Evolutionary conservation across 73 alveolate genomes (phyloP).

Genomic region (Breviolum minutum): DNA sequence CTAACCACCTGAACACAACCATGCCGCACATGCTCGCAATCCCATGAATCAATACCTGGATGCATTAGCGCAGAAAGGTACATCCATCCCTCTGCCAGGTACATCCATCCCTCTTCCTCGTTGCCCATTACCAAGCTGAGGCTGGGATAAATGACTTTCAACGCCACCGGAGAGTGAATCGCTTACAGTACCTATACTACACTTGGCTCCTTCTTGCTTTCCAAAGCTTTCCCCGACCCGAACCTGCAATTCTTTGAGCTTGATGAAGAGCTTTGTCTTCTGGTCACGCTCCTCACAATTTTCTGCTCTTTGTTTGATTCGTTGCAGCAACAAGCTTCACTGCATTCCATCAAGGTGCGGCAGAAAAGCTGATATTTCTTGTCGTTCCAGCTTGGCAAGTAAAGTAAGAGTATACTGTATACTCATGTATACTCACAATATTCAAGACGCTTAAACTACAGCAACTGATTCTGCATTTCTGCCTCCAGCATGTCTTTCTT

Average conservation of each 20-base stretch:
- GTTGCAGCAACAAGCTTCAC: no score
- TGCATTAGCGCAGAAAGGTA: neutral
- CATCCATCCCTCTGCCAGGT: neutral
- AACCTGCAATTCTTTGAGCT: constrained; percentile 50
- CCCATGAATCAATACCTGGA: neutral
- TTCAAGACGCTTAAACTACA: no score
- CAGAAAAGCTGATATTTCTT: no score
- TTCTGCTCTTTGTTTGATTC: no score
- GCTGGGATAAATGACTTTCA: neutral
- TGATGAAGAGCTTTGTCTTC: constrained; percentile 44
- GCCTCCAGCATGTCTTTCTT: constrained; percentile 28
- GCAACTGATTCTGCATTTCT: no score
- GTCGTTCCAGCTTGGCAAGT: no score
- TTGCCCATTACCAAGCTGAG: neutral
- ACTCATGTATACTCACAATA: no score
- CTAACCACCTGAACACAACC: neutral
- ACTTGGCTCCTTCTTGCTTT: no score
- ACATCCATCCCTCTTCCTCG: neutral
- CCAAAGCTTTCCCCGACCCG: neutral
- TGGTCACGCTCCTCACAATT: neutral
- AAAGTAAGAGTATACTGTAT: no score
- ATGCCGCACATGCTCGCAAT: neutral
- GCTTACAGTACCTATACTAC: no score
- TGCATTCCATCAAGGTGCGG: no score
- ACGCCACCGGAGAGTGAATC: neutral